Conservation (phyloP, 768 basidiomycete species). For the Paxillus involutus region DNA sequence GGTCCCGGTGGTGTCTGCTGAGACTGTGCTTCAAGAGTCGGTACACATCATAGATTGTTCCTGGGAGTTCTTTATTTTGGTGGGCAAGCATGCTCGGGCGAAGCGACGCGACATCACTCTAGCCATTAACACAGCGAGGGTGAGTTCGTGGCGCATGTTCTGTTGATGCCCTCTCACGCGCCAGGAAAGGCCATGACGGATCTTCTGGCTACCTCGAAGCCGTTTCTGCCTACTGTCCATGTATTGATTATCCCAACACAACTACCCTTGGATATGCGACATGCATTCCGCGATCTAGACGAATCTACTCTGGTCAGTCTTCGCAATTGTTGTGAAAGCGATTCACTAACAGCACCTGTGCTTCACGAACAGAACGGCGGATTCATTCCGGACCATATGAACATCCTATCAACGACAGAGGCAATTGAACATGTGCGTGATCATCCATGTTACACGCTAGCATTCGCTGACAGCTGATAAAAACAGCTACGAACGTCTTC, state of each 20-base stretch:
- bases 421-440: conserved; percentile 58
- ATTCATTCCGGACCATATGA: conserved; percentile 72
- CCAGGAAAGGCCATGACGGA: conserved; percentile 50
- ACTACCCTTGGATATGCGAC: conserved; percentile 67
- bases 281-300: conserved; percentile 69
- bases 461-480: conserved; percentile 1
- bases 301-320: conserved; percentile 56
- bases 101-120: conserved; percentile 59
- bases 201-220: conserved; percentile 50
- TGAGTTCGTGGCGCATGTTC: conserved; percentile 29
- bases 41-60: conserved; percentile 73
- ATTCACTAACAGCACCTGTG: not conserved
- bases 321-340: not conserved
- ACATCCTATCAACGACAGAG: conserved; percentile 57
- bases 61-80: conserved; percentile 79
- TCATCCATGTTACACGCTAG: not conserved
- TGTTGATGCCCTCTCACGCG: not conserved
- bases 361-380: conserved; percentile 45
- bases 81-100: conserved; percentile 65
- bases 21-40: conserved; percentile 37
- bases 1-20: conserved; percentile 44
- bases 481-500: conserved; percentile 49
- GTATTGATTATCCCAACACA: conserved; percentile 71
- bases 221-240: conserved; percentile 75
- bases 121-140: conserved; percentile 58